phyloP scores from a whole-genome alignment of 1,284 basidiomycete genomes.

The Sporisorium reilianum region DNA sequence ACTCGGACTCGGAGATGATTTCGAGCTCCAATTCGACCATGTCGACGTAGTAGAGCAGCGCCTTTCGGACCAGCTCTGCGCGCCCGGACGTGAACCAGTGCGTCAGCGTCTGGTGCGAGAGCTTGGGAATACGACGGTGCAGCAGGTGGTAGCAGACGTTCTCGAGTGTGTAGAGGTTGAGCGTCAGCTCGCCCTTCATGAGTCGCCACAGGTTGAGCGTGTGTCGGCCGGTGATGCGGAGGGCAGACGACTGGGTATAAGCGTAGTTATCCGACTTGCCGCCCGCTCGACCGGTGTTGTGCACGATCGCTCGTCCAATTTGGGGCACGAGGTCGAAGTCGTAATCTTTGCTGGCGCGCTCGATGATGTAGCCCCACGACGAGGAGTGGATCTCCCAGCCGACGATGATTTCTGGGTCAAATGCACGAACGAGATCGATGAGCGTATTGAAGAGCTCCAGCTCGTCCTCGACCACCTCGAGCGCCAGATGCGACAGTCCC shows the following conservation, averaged over 20 bases:
- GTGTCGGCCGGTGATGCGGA: conserved; percentile 88
- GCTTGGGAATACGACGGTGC: conserved; percentile 76
- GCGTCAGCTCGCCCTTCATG: conserved; percentile 84
- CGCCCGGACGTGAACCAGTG: conserved; percentile 75
- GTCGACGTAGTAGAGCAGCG: conserved; percentile 57
- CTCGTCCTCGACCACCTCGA: conserved; percentile 79
- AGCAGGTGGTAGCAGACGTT: conserved; percentile 77
- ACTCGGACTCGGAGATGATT: conserved; percentile 63
- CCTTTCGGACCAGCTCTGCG: conserved; percentile 26
- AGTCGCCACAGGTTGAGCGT: conserved; percentile 93
- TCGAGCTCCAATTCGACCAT: conserved; percentile 54
- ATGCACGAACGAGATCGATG: conserved; percentile 79
- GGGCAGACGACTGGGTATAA: conserved; percentile 85
- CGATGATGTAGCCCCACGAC: conserved; percentile 90
- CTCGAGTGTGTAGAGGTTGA: conserved; percentile 88
- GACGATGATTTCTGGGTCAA: conserved; percentile 90
- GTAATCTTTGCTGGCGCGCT: conserved; percentile 73
- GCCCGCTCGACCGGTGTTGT: conserved; percentile 55
- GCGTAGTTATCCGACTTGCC: conserved; percentile 59
- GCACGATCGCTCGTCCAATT: conserved; percentile 67
- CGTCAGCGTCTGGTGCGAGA: conserved; percentile 77
- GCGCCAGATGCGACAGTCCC: conserved; percentile 54
- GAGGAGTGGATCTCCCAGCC: conserved; percentile 91
- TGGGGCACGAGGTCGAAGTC: conserved; percentile 69
- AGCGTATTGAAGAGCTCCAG: conserved; percentile 84